A percentile compares a stretch with the other conserved stretches of the same genome.
phyloP scores from a whole-genome alignment of 768 basidiomycete species.

The Tubosaeta sp. region DNA sequence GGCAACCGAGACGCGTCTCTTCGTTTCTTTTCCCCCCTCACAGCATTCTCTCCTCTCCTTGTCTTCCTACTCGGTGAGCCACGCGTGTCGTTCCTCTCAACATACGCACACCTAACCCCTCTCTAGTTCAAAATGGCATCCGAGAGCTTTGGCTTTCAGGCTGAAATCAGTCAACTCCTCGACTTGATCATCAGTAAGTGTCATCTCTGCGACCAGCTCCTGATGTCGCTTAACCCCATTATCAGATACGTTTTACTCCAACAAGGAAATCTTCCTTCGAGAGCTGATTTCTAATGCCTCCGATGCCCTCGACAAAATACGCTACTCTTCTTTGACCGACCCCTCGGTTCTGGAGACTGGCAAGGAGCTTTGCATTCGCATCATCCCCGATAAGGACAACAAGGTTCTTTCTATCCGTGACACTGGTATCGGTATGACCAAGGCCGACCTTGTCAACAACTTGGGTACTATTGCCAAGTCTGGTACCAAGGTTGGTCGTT shows the following conservation, averaged over 20 bases:
- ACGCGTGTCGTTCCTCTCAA: background rate
- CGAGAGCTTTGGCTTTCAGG: constrained; percentile 95
- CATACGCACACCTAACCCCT: constrained; percentile 10
- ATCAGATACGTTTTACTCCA: constrained; percentile 98
- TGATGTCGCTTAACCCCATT: constrained; percentile 8
- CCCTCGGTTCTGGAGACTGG: constrained; percentile 82
- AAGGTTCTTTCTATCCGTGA: constrained; percentile 89
- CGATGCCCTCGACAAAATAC: constrained; percentile 99
- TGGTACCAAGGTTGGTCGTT: constrained; percentile 69
- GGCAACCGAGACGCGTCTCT: constrained; percentile 16
- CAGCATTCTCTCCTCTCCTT: constrained; percentile 6
- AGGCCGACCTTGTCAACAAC: constrained; percentile 99
- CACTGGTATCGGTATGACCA: constrained; percentile 99
- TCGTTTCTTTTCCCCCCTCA: constrained; percentile 8
- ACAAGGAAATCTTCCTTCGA: constrained; percentile 99
- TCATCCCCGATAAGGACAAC: constrained; percentile 94
- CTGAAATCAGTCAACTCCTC: constrained; percentile 97
- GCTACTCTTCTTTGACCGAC: constrained; percentile 94
- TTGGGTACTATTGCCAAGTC: constrained; percentile 95
- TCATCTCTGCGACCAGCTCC: background rate
- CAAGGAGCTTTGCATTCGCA: constrained; percentile 93
- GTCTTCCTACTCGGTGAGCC: constrained; percentile 14
- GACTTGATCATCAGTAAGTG: constrained; percentile 96
- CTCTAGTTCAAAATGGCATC: constrained; percentile 52
- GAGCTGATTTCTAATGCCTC: constrained; percentile 96